phyloP scores from a whole-genome alignment of 2,329 filamentous ascomycete genomes.

The Colletotrichum camelliae region DNA sequence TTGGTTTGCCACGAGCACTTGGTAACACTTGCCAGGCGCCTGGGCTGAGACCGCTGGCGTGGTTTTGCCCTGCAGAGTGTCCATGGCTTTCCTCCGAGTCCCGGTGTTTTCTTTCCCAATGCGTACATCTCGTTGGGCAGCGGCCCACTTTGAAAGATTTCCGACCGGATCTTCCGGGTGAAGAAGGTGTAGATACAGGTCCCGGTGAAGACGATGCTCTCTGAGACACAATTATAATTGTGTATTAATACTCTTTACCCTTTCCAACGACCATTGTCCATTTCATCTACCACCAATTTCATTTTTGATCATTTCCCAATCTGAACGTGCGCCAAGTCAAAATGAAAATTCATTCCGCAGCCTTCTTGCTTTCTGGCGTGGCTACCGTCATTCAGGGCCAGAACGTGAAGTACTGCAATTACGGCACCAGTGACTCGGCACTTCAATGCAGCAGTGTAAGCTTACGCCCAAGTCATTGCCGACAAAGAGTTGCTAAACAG shows the following conservation, averaged over 20 bases:
- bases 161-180: background rate
- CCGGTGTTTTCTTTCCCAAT: background rate
- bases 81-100: background rate
- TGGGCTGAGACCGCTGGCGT: background rate
- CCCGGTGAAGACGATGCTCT: background rate
- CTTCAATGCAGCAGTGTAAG: background rate
- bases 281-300: background rate
- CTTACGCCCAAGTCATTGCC: background rate
- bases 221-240: background rate
- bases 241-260: background rate
- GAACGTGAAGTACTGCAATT: background rate
- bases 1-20: background rate
- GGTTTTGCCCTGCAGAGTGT: background rate
- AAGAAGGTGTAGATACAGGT: background rate
- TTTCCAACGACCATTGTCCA: background rate
- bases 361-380: background rate
- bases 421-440: background rate
- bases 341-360: background rate
- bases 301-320: background rate
- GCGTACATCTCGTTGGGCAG: background rate
- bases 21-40: background rate
- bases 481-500: background rate
- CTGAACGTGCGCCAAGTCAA: background rate
- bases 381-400: background rate
- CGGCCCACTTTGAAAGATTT: background rate